phyloP scores from a whole-genome alignment of 768 basidiomycete genomes.

The Phaeotremella fagi region DNA sequence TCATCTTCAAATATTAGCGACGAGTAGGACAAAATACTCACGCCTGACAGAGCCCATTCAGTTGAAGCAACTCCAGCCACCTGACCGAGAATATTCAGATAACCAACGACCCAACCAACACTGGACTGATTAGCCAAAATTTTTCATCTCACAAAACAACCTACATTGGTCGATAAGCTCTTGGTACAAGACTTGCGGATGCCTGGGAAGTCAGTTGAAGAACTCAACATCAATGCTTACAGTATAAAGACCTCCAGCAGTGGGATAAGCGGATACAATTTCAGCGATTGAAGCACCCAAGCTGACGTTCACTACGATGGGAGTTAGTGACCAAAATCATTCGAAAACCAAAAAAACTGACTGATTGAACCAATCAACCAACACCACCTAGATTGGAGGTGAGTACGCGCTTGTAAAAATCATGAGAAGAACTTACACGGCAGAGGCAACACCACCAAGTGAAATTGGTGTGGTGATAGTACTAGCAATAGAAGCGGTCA shows the following conservation, averaged over 20 bases:
- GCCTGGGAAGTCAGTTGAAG: constrained; percentile 17
- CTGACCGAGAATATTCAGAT: constrained; percentile 39
- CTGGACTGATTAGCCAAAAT: too few species aligned
- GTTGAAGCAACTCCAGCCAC: constrained; percentile 81
- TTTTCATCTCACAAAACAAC: too few species aligned
- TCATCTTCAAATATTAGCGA: constrained; percentile 34
- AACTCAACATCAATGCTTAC: constrained; percentile 10
- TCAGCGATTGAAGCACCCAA: constrained; percentile 37
- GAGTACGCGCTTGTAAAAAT: neutral
- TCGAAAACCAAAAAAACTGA: constrained; percentile 4
- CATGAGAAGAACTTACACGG: constrained; percentile 26
- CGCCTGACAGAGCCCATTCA: constrained; percentile 60
- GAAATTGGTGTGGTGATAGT: constrained; percentile 51
- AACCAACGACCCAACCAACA: constrained; percentile 50
- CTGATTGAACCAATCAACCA: constrained; percentile 48
- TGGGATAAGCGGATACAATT: constrained; percentile 51
- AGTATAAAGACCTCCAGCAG: constrained; percentile 52
- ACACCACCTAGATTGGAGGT: constrained; percentile 36
- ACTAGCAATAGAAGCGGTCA: constrained; percentile 46
- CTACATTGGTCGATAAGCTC: constrained; percentile 41
- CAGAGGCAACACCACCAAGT: constrained; percentile 49
- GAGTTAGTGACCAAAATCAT: too few species aligned
- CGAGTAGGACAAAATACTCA: neutral
- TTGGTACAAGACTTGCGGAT: constrained; percentile 49
- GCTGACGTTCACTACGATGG: constrained; percentile 25